Evolutionary conservation across 129 eudicot genomes (phyloP).

Genomic region (Gnaphalium uliginosum): DNA sequence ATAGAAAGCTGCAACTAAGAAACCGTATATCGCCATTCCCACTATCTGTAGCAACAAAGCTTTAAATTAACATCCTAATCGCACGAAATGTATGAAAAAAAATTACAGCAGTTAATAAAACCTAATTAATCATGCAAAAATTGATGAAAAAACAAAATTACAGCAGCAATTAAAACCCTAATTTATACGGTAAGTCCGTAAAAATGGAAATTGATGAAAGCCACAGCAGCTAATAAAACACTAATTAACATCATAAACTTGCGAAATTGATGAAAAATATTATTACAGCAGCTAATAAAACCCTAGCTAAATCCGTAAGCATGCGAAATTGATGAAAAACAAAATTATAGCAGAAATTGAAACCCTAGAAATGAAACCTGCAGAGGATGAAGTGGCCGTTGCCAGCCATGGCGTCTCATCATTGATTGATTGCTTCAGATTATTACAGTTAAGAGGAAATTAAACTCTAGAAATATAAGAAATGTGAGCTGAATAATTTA

Average conservation of each 20-base stretch:
- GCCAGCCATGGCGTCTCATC: conserved; percentile 92
- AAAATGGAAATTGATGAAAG: neutral
- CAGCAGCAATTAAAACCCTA: conserved; percentile 19
- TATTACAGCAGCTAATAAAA: neutral
- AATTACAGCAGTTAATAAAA: neutral
- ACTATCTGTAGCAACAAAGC: conserved; percentile 56
- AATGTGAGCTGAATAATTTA: conserved; percentile 20
- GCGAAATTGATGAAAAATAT: neutral
- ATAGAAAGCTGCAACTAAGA: conserved; percentile 69
- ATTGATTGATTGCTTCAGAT: conserved; percentile 8
- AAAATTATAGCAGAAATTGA: neutral
- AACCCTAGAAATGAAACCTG: conserved; percentile 48
- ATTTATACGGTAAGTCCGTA: neutral
- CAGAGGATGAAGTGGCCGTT: conserved; percentile 89
- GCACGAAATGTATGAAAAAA: neutral
- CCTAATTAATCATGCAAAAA: neutral
- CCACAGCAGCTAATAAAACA: neutral
- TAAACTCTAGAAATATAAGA: neutral
- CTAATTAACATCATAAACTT: neutral
- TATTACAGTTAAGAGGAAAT: neutral
- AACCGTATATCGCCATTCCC: conserved; percentile 65
- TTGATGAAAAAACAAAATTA: neutral
- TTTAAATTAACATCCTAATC: neutral
- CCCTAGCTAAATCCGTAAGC: neutral
- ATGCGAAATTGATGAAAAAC: neutral